A percentile compares a stretch with the other conserved stretches of the same genome.
These are phyloP conservation scores for Populus deltoides DNA, from an alignment of 345 rosid genomes.

Conservation along the genomic window DNA sequence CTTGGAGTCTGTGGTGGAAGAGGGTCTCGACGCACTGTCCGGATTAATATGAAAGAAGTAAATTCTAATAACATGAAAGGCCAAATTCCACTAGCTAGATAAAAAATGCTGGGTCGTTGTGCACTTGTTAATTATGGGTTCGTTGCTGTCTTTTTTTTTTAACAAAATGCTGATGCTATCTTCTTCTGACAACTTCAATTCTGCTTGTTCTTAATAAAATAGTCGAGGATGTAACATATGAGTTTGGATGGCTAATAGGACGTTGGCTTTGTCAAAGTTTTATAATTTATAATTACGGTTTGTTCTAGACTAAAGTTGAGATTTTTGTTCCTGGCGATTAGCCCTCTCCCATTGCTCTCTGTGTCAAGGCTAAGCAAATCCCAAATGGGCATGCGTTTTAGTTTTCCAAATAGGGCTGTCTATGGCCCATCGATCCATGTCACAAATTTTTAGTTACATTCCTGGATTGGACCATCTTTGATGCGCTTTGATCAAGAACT, in stretches of 20 bases:
- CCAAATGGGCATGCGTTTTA: too few species aligned
- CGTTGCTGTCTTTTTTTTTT: background rate
- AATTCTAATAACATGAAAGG: background rate
- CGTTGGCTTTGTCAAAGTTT: background rate
- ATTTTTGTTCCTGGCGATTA: too few species aligned
- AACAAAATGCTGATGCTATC: background rate
- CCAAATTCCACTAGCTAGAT: background rate
- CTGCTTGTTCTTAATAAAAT: background rate
- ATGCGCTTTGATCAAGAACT: too few species aligned
- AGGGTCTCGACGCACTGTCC: conserved; percentile 38
- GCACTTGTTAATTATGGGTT: background rate
- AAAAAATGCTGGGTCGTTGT: background rate
- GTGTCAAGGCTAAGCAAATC: too few species aligned
- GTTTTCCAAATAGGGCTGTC: too few species aligned
- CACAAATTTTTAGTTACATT: too few species aligned
- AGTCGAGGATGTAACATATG: background rate
- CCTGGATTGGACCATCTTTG: too few species aligned
- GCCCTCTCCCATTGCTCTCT: too few species aligned
- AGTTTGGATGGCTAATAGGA: background rate
- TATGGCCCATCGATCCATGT: too few species aligned
- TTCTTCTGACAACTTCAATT: background rate
- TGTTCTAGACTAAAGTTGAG: background rate
- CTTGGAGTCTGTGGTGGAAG: conserved; percentile 48
- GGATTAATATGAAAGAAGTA: conserved; percentile 7
- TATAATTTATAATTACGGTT: too few species aligned